Evolutionary conservation across 2,329 filamentous ascomycete species (phyloP).

Genomic region (Hypocrella siamensis): DNA sequence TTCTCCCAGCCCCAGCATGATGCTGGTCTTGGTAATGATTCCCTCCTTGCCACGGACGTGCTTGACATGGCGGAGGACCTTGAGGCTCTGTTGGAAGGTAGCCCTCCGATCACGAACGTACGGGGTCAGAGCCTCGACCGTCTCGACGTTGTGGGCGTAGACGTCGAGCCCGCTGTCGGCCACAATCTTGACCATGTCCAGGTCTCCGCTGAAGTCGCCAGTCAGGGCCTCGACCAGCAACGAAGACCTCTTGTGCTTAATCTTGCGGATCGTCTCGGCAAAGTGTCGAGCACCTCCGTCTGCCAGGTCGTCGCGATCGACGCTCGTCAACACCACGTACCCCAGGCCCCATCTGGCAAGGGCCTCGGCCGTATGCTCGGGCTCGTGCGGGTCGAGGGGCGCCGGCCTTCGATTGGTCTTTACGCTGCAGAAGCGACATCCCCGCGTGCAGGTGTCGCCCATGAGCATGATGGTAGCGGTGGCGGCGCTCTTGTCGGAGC

Average conservation of each 20-base stretch:
- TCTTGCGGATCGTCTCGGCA: conserved; percentile 84
- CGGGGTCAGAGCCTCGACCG: conserved; percentile 77
- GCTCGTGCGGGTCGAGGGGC: conserved; percentile 86
- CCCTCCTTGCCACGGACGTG: conserved; percentile 46
- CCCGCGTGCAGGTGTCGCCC: conserved; percentile 94
- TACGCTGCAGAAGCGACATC: conserved; percentile 92
- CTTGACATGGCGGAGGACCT: conserved; percentile 71
- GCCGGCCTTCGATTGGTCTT: conserved; percentile 67
- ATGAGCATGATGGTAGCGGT: conserved; percentile 99
- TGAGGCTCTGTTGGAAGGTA: conserved; percentile 72
- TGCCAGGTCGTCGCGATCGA: conserved; percentile 81
- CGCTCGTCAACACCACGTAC: conserved; percentile 86
- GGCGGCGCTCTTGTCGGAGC: conserved; percentile 70
- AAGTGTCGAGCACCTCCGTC: conserved; percentile 86
- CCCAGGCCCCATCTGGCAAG: conserved; percentile 84
- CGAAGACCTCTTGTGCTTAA: conserved; percentile 68
- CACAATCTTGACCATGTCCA: conserved; percentile 76
- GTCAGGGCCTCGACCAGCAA: conserved; percentile 74
- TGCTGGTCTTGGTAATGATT: conserved; percentile 94
- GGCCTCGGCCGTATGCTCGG: conserved; percentile 91
- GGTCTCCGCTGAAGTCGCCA: conserved; percentile 71
- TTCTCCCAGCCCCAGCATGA: conserved; percentile 94
- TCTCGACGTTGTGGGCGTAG: conserved; percentile 95
- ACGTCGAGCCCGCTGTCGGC: conserved; percentile 84
- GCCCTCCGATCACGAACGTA: conserved; percentile 81